Conservation (phyloP, 2,329 filamentous ascomycete species). For the Pleurostoma richardsiae region DNA sequence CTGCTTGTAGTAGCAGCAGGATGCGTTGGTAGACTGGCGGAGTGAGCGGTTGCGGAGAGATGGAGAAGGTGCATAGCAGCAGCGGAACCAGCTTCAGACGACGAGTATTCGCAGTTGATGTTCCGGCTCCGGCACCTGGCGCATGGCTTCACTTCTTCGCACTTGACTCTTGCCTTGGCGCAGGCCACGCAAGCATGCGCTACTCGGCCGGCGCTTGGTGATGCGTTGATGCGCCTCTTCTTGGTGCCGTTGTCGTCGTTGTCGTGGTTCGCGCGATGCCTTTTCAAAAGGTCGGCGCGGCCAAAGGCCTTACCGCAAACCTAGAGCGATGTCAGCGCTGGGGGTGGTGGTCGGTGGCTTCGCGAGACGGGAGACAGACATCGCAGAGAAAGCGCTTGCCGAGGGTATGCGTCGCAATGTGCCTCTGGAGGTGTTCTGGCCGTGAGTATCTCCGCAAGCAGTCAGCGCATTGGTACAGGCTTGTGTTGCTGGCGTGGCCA, state of each 20-base stretch:
- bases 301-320: constrained; percentile 50
- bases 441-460: constrained; percentile 47
- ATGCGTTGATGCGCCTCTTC: constrained; percentile 39
- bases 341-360: neutral
- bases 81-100: constrained; percentile 29
- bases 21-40: neutral
- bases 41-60: constrained; percentile 30
- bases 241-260: constrained; percentile 38
- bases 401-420: constrained; percentile 45
- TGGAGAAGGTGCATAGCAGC: constrained; percentile 38
- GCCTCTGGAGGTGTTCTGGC: constrained; percentile 48
- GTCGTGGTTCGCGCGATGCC: constrained; percentile 46
- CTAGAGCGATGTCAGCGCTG: constrained; percentile 19
- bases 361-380: constrained; percentile 8
- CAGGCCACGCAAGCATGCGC: constrained; percentile 48
- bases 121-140: constrained; percentile 42
- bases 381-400: constrained; percentile 43
- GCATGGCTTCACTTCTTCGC: constrained; percentile 50
- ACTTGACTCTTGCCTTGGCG: constrained; percentile 48
- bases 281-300: constrained; percentile 47
- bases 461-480: constrained; percentile 42
- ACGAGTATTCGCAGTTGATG: constrained; percentile 35
- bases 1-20: too few species aligned
- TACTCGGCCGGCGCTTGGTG: constrained; percentile 41
- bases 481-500: constrained; percentile 17